Conservation (phyloP, 2,329 filamentous ascomycete genomes). For the Sporothrix brunneoviolacea region DNA sequence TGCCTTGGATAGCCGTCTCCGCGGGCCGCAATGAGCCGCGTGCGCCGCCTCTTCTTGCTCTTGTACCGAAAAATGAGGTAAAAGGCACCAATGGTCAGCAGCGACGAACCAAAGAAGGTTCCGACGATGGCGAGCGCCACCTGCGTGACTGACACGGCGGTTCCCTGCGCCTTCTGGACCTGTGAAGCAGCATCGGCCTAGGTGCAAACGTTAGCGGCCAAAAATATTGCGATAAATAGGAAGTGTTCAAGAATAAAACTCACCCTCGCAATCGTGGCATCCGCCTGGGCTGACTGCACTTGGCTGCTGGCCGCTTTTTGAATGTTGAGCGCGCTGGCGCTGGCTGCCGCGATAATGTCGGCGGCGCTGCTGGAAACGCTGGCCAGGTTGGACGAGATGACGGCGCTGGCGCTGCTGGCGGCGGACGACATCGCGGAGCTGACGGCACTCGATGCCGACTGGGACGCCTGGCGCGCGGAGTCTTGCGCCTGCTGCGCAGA, state of each 20-base stretch:
- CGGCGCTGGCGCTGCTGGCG: slow-evolving; percentile 23
- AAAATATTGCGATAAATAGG: no score
- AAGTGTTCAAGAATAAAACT: no score
- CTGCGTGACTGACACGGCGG: slow-evolving; percentile 36
- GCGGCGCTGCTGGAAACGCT: slow-evolving; percentile 24
- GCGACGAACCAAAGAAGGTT: slow-evolving; percentile 34
- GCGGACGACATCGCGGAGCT: slow-evolving; percentile 21
- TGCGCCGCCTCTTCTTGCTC: slow-evolving; percentile 20
- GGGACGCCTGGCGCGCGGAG: slow-evolving; percentile 21
- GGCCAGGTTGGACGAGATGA: slow-evolving; percentile 23
- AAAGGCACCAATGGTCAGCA: slow-evolving; percentile 33
- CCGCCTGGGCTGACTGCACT: slow-evolving; percentile 26
- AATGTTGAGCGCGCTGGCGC: slow-evolving; percentile 6
- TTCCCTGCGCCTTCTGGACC: slow-evolving; percentile 29
- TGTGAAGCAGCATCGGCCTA: slow-evolving; percentile 26
- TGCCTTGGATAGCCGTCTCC: slow-evolving; percentile 21
- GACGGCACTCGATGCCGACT: slow-evolving; percentile 23
- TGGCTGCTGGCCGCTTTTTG: slow-evolving; percentile 22
- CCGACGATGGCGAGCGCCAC: slow-evolving; percentile 36
- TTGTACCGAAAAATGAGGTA: slow-evolving; percentile 29
- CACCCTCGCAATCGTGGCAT: slow-evolving; percentile 26
- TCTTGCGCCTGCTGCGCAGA: slow-evolving; percentile 20
- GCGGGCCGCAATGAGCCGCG: slow-evolving; percentile 8
- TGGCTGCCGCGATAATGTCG: slow-evolving; percentile 21
- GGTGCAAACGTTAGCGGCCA: no score